phyloP scores from a whole-genome alignment of 176 grass and related monocot genomes.

The Aegilops speltoides region DNA sequence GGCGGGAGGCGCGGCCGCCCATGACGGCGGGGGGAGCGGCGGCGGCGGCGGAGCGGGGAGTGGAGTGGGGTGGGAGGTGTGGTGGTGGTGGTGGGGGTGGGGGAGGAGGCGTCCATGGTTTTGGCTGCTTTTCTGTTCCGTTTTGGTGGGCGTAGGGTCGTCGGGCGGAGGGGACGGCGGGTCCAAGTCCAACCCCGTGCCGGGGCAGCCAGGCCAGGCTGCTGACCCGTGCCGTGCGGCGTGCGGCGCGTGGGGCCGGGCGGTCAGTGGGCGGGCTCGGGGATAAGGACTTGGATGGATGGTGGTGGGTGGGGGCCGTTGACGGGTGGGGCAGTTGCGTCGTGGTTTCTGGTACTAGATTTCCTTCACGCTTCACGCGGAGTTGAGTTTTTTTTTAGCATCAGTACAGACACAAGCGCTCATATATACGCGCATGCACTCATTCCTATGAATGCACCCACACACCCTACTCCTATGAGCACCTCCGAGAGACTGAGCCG shows the following conservation, averaged over 20 bases:
- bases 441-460: no score
- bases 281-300: background rate
- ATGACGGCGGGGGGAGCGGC: slow-evolving; percentile 19
- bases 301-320: background rate
- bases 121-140: background rate
- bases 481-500: no score
- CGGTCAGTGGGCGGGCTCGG: background rate
- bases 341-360: background rate
- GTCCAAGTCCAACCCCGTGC: background rate
- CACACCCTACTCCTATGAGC: no score
- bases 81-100: background rate
- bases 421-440: no score
- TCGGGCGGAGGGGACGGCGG: background rate
- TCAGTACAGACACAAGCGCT: no score
- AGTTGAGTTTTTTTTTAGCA: no score
- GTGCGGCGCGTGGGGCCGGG: background rate
- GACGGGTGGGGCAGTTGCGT: slow-evolving; percentile 12
- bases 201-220: background rate
- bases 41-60: background rate
- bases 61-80: background rate
- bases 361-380: no score
- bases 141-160: background rate
- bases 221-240: background rate
- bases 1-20: slow-evolving; percentile 78
- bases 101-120: background rate